Percentiles rank a stretch among this genome's conserved stretches.
Conservation (phyloP, 1,139 yeast genomes). For the Blastobotrys raffinosifermentans region DNA sequence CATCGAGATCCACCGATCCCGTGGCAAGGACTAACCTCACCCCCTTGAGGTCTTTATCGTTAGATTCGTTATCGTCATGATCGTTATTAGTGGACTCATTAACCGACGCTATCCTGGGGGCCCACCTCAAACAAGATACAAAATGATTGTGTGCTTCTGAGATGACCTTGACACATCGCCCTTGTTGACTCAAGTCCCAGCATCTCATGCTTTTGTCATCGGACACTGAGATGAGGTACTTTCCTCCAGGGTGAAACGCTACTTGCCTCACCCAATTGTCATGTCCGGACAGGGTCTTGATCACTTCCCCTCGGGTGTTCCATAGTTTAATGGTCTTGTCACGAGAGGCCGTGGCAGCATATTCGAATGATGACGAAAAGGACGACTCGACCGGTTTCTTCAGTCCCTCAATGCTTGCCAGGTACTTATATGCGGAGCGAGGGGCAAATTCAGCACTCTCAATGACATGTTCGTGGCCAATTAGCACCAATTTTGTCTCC, state of each 20-base stretch:
- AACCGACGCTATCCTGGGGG: slow-evolving; percentile 30
- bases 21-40: slow-evolving; percentile 51
- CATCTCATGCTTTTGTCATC: slow-evolving; percentile 73
- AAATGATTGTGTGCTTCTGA: slow-evolving; percentile 65
- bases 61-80: slow-evolving; percentile 8
- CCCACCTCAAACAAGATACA: slow-evolving; percentile 61
- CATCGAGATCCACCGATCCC: slow-evolving; percentile 78
- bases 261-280: slow-evolving; percentile 81
- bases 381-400: slow-evolving; percentile 22
- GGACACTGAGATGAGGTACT: slow-evolving; percentile 62
- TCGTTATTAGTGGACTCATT: slow-evolving; percentile 11
- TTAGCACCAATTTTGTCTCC: slow-evolving; percentile 58
- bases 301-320: slow-evolving; percentile 63
- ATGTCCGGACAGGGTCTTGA: slow-evolving; percentile 62
- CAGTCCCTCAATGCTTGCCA: slow-evolving; percentile 44
- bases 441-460: slow-evolving; percentile 74
- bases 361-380: slow-evolving; percentile 24
- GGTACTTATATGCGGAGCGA: slow-evolving; percentile 38
- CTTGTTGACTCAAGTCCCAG: slow-evolving; percentile 67
- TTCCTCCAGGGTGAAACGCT: slow-evolving; percentile 69
- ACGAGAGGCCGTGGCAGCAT: slow-evolving; percentile 71
- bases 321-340: slow-evolving; percentile 74
- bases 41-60: slow-evolving; percentile 12
- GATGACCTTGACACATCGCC: slow-evolving; percentile 48
- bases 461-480: slow-evolving; percentile 81